These are phyloP conservation scores for Pyricularia grisea DNA, from an alignment of 2,329 filamentous ascomycete species.

Conservation along the genomic window DNA sequence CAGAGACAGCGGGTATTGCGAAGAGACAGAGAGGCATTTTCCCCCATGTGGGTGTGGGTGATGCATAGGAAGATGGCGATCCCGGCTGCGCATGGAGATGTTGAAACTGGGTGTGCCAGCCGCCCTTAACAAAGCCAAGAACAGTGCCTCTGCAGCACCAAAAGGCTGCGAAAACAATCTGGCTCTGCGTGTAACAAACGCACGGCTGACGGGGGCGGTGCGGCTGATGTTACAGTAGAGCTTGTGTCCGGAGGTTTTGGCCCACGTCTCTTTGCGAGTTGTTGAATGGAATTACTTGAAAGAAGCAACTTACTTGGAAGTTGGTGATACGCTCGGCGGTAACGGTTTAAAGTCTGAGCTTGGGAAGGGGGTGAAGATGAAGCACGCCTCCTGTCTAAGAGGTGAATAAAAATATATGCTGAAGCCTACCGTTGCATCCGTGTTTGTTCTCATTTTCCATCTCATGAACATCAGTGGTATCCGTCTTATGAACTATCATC, in stretches of 20 bases:
- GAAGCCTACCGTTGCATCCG: not conserved
- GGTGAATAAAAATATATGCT: not conserved
- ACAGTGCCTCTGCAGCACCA: not conserved
- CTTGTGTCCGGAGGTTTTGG: not conserved
- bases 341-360: not conserved
- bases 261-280: not conserved
- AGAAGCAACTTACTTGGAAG: not conserved
- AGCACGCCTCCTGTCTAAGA: not conserved
- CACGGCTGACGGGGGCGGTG: not conserved
- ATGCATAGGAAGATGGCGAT: slow-evolving; percentile 16
- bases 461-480: too few relatives aligned
- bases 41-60: slow-evolving; percentile 2
- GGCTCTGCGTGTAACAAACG: not conserved
- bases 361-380: not conserved
- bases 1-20: slow-evolving; percentile 3
- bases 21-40: not conserved
- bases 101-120: slow-evolving; percentile 20
- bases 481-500: not conserved
- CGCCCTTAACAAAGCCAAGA: slow-evolving; percentile 15
- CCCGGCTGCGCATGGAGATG: slow-evolving; percentile 16
- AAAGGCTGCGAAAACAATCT: not conserved
- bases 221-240: not conserved
- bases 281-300: not conserved
- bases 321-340: not conserved
- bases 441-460: too few relatives aligned